Evolutionary conservation across 768 basidiomycete species (phyloP).

Genomic region (Suillus decipiens): DNA sequence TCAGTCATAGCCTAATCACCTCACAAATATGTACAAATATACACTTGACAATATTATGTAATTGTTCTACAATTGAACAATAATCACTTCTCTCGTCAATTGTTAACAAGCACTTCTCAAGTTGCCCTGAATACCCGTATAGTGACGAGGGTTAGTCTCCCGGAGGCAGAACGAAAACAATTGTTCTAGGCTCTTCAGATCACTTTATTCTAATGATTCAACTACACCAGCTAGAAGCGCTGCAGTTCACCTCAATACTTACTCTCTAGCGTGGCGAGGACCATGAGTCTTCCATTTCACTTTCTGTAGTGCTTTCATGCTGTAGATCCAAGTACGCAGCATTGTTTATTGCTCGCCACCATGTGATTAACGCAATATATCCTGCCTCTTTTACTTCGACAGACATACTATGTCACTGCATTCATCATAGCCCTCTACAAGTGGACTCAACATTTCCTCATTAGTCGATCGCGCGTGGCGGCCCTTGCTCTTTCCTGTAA

Average conservation of each 20-base stretch:
- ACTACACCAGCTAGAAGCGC: too few relatives aligned
- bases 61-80: slow-evolving; percentile 1
- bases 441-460: not conserved
- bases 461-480: not conserved
- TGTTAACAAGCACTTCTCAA: too few relatives aligned
- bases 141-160: too few relatives aligned
- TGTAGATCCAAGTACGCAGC: not conserved
- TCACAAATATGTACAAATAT: not conserved
- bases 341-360: not conserved
- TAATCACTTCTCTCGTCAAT: not conserved
- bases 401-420: not conserved
- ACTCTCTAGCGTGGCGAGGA: not conserved
- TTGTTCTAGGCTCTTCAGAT: too few relatives aligned
- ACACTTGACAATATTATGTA: not conserved
- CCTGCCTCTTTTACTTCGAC: not conserved
- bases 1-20: not conserved
- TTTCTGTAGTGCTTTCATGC: not conserved
- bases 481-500: not conserved
- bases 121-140: too few relatives aligned
- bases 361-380: too few relatives aligned
- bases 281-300: not conserved
- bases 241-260: too few relatives aligned
- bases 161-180: too few relatives aligned
- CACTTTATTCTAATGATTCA: too few relatives aligned
- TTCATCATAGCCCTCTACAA: not conserved